A percentile compares a stretch with the other conserved stretches of the same genome.
These are phyloP conservation scores for Alternaria consortialis DNA, from an alignment of 2,329 filamentous ascomycete genomes.

Conservation along the genomic window DNA sequence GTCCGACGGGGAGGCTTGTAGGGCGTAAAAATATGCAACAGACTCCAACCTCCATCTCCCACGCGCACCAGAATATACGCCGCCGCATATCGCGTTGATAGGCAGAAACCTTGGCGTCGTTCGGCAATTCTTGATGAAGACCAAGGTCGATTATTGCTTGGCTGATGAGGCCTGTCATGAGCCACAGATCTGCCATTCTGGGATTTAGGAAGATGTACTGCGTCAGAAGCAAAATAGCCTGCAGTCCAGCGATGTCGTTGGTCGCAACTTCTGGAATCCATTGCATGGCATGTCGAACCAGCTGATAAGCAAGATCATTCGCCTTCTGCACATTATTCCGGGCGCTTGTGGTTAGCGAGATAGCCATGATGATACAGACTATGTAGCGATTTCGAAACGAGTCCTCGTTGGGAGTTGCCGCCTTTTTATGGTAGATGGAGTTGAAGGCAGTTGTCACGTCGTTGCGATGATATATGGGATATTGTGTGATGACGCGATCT, in stretches of 20 bases:
- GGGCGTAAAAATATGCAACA: conserved; percentile 47
- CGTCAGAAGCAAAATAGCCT: conserved; percentile 47
- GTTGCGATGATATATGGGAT: conserved; percentile 49
- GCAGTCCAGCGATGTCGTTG: conserved; percentile 47
- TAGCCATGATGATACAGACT: conserved; percentile 50
- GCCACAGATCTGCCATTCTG: conserved; percentile 49
- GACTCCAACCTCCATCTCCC: conserved; percentile 51
- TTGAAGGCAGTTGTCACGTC: conserved; percentile 47
- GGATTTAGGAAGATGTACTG: conserved; percentile 51
- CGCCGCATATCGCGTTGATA: conserved; percentile 51
- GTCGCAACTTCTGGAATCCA: conserved; percentile 49
- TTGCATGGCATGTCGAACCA: conserved; percentile 49
- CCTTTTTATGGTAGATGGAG: conserved; percentile 42
- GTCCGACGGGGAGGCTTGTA: conserved; percentile 41
- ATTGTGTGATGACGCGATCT: conserved; percentile 47
- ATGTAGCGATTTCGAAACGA: conserved; percentile 46
- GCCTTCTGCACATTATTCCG: conserved; percentile 45
- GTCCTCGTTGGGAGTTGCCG: conserved; percentile 34
- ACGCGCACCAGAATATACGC: conserved; percentile 50
- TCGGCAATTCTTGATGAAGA: conserved; percentile 48
- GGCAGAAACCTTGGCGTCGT: conserved; percentile 34
- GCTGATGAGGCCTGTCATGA: conserved; percentile 49
- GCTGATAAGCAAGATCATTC: conserved; percentile 43
- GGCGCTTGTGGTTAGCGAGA: conserved; percentile 47
- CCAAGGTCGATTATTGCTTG: conserved; percentile 50